Percentiles rank a stretch among this genome's conserved stretches.
phyloP scores from a whole-genome alignment of 768 basidiomycete species.

The Mycena indigotica region DNA sequence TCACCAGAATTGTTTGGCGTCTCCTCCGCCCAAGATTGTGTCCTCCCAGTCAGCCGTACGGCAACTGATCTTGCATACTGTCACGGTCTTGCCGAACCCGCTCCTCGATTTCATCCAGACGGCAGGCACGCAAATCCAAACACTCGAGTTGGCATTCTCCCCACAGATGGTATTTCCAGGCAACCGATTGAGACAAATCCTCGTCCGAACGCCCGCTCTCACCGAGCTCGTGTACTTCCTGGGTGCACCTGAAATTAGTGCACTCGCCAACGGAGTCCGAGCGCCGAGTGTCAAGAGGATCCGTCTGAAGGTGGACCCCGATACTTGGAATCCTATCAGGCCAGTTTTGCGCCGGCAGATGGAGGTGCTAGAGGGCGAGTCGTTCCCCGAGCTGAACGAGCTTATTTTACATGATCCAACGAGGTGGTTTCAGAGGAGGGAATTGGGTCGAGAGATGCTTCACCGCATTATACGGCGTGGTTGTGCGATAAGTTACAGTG shows the following conservation, averaged over 20 bases:
- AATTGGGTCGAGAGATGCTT: neutral
- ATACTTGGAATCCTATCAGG: neutral
- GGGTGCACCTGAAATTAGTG: constrained; percentile 14
- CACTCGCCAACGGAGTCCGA: neutral
- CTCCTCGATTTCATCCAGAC: neutral
- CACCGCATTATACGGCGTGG: neutral
- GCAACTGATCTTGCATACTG: neutral
- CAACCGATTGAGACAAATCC: constrained; percentile 12
- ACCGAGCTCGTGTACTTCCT: constrained; percentile 10
- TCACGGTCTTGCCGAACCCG: neutral
- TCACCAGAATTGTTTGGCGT: neutral
- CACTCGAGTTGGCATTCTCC: constrained; percentile 15
- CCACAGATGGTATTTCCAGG: constrained; percentile 13
- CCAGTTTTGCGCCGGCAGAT: neutral
- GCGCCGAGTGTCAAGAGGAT: neutral
- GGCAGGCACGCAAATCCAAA: neutral
- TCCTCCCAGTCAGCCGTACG: neutral
- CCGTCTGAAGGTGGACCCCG: neutral
- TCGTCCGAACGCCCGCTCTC: constrained; percentile 1
- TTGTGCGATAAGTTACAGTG: neutral
- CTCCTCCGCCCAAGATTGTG: neutral
- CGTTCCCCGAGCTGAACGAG: neutral
- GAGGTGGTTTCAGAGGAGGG: neutral
- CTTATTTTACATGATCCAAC: neutral
- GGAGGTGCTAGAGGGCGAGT: neutral